A percentile compares a stretch with the other conserved stretches of the same genome.
Evolutionary conservation across 75 land plant genomes (phyloP).

Genomic region (Adiantum capillusveneris): DNA sequence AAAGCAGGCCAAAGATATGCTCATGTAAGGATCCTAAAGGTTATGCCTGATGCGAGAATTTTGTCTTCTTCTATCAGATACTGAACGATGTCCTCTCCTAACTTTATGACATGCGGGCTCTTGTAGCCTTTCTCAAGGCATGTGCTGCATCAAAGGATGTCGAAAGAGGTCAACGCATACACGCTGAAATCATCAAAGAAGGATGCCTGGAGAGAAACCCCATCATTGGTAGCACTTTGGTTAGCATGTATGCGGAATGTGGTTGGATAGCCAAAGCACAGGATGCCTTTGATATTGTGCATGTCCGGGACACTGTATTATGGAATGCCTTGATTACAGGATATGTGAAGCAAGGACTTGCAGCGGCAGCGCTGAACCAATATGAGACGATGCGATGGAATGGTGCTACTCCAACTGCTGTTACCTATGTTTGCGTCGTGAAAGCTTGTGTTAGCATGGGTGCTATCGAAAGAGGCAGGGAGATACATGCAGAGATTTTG

Average conservation of each 20-base stretch:
- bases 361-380: slow-evolving; percentile 34
- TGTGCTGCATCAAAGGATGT: slow-evolving; percentile 22
- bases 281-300: slow-evolving; percentile 28
- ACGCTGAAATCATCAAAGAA: slow-evolving; percentile 29
- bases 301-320: slow-evolving; percentile 31
- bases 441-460: slow-evolving; percentile 42
- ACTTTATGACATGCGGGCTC: too few species aligned
- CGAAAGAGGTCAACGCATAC: slow-evolving; percentile 26
- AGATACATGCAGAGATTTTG: slow-evolving; percentile 39
- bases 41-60: too few species aligned
- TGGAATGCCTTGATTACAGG: slow-evolving; percentile 57
- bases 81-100: too few species aligned
- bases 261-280: slow-evolving; percentile 47
- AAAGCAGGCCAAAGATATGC: too few species aligned
- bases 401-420: slow-evolving; percentile 19
- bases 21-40: too few species aligned
- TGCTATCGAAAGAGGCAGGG: slow-evolving; percentile 28
- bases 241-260: slow-evolving; percentile 43
- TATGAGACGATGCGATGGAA: slow-evolving; percentile 33
- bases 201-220: slow-evolving; percentile 21
- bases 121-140: slow-evolving; percentile 25
- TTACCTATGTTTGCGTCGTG: slow-evolving; percentile 11
- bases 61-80: too few species aligned
- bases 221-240: slow-evolving; percentile 41
- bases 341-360: slow-evolving; percentile 37